phyloP scores from a whole-genome alignment of 202 grass and related monocot genomes.

The Eragrostis tef region DNA sequence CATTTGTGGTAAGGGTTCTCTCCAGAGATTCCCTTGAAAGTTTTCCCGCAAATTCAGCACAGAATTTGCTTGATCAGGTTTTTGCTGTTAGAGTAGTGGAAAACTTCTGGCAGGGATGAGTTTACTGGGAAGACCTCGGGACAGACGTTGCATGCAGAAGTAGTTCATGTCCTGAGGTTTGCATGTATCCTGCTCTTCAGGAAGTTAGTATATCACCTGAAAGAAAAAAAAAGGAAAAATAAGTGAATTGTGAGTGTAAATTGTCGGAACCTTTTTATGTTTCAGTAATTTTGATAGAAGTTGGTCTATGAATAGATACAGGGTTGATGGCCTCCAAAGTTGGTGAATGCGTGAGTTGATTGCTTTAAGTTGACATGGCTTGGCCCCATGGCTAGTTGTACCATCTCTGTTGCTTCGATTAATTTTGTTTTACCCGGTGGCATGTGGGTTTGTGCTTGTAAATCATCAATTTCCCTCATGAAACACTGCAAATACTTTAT shows the following conservation, averaged over 20 bases:
- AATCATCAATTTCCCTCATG: not conserved
- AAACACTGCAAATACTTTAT: not conserved
- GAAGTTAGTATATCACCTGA: not conserved
- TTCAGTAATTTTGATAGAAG: conserved; percentile 30
- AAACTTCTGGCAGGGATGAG: conserved; percentile 33
- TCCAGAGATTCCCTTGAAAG: conserved; percentile 49
- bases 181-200: conserved; percentile 36
- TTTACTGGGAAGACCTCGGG: conserved; percentile 4
- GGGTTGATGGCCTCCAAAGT: no score
- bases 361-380: not conserved
- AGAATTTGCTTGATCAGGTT: conserved; percentile 36
- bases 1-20: conserved; percentile 40
- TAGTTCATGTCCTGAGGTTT: conserved; percentile 29
- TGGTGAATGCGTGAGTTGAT: not conserved
- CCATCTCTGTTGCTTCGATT: not conserved
- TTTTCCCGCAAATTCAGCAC: conserved; percentile 17
- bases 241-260: conserved; percentile 37
- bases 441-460: not conserved
- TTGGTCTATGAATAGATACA: no score
- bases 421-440: not conserved
- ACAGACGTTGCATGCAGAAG: not conserved
- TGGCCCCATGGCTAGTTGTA: not conserved
- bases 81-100: conserved; percentile 28
- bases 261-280: conserved; percentile 8
- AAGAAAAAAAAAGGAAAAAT: not conserved